phyloP scores from a whole-genome alignment of 768 basidiomycete genomes.

The Macrolepiota fuliginosa region DNA sequence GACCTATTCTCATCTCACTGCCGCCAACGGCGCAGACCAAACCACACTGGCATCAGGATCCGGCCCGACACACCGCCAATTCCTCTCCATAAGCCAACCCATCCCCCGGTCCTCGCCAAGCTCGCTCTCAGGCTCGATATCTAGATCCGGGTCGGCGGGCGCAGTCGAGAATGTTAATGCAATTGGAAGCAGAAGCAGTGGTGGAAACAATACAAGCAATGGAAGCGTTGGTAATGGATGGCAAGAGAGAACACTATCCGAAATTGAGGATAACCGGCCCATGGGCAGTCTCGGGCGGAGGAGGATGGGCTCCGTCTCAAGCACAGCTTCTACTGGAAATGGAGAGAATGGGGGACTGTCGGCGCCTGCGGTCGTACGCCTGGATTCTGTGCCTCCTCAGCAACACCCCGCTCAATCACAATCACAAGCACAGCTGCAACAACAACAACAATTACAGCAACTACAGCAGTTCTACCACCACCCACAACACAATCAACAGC shows the following conservation, averaged over 20 bases:
- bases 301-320: neutral
- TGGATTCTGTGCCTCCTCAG: slow-evolving; percentile 1
- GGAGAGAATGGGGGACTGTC: neutral
- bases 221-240: neutral
- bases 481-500: neutral
- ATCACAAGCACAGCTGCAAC: slow-evolving; percentile 12
- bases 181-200: neutral
- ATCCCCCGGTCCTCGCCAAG: slow-evolving; percentile 30
- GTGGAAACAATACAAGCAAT: neutral
- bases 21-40: neutral
- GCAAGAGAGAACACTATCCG: slow-evolving; percentile 3
- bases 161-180: slow-evolving; percentile 4
- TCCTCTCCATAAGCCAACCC: slow-evolving; percentile 31
- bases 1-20: neutral
- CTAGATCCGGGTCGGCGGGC: slow-evolving; percentile 6
- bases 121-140: slow-evolving; percentile 32
- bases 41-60: neutral
- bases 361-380: neutral
- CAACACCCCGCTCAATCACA: neutral
- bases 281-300: slow-evolving; percentile 6
- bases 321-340: neutral
- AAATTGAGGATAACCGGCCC: slow-evolving; percentile 12
- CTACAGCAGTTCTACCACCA: neutral
- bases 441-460: slow-evolving; percentile 15
- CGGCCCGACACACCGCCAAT: slow-evolving; percentile 13